Evolutionary conservation across 225 moss, liverwort and hornwort genomes (phyloP).

Genomic region (Ulota crispa): DNA sequence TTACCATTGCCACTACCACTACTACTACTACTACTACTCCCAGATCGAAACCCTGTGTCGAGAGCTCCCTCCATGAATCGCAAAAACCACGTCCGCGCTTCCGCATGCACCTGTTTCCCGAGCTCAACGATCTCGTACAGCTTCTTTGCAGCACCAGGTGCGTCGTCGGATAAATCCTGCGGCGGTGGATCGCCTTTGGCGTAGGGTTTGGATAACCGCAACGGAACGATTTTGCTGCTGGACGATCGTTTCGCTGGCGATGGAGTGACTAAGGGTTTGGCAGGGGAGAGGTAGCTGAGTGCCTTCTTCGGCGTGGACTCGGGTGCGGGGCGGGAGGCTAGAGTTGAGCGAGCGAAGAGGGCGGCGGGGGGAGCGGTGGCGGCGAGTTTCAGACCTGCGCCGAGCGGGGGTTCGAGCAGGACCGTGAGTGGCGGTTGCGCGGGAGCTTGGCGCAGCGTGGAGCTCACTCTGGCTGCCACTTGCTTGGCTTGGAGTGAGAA

Average conservation of each 20-base stretch:
- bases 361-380: slow-evolving; percentile 27
- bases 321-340: slow-evolving; percentile 27
- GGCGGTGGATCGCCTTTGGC: slow-evolving; percentile 19
- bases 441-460: slow-evolving; percentile 21
- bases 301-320: slow-evolving; percentile 31
- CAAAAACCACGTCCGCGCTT: slow-evolving; percentile 60
- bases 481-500: slow-evolving; percentile 51
- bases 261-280: slow-evolving; percentile 10
- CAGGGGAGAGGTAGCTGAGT: slow-evolving; percentile 39
- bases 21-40: background rate
- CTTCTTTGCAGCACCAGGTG: slow-evolving; percentile 22
- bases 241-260: slow-evolving; percentile 39
- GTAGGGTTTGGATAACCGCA: slow-evolving; percentile 22
- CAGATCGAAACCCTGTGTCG: slow-evolving; percentile 40
- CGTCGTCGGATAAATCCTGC: background rate
- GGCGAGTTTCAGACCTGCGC: slow-evolving; percentile 42
- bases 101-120: slow-evolving; percentile 39
- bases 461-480: slow-evolving; percentile 30
- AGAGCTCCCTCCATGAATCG: slow-evolving; percentile 61
- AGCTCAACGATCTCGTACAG: slow-evolving; percentile 46
- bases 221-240: slow-evolving; percentile 38
- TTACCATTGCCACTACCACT: background rate
- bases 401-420: slow-evolving; percentile 30
- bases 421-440: slow-evolving; percentile 34
- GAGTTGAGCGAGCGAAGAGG: slow-evolving; percentile 36